Evolutionary conservation across 371 early-diverging fungal genomes (phyloP).

Genomic region (Mortierella sp.): DNA sequence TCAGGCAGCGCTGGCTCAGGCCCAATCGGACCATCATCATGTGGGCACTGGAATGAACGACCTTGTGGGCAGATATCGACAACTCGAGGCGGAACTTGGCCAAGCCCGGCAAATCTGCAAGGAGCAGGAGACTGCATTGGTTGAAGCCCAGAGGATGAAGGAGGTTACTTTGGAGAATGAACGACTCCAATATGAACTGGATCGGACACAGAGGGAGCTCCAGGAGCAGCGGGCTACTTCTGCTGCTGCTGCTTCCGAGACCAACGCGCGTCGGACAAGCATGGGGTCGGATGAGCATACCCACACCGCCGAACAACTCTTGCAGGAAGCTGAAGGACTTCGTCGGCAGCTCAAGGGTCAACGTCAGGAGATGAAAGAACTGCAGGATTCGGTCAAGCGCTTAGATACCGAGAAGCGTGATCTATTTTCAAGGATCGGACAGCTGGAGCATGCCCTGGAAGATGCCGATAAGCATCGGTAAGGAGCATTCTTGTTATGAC

Average conservation of each 20-base stretch:
- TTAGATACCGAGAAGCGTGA: constrained; percentile 36
- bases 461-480: constrained; percentile 52
- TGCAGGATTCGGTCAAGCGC: constrained; percentile 40
- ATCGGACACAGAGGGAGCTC: constrained; percentile 7
- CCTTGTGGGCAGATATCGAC: background rate
- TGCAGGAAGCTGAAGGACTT: constrained; percentile 36
- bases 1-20: background rate
- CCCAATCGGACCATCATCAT: background rate
- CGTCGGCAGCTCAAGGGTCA: constrained; percentile 52
- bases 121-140: background rate
- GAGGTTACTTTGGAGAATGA: constrained; percentile 20
- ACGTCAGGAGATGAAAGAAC: constrained; percentile 36
- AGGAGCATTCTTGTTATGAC: constrained; percentile 12
- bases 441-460: constrained; percentile 32
- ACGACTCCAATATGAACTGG: constrained; percentile 21
- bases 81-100: constrained; percentile 20
- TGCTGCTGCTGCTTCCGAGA: background rate
- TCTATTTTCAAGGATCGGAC: constrained; percentile 20
- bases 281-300: background rate
- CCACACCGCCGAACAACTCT: constrained; percentile 28
- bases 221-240: background rate
- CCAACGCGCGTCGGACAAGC: background rate
- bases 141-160: constrained; percentile 14
- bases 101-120: constrained; percentile 9
- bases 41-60: background rate